phyloP scores from a whole-genome alignment of 176 grass and related monocot species.

The Aegilops speltoides region DNA sequence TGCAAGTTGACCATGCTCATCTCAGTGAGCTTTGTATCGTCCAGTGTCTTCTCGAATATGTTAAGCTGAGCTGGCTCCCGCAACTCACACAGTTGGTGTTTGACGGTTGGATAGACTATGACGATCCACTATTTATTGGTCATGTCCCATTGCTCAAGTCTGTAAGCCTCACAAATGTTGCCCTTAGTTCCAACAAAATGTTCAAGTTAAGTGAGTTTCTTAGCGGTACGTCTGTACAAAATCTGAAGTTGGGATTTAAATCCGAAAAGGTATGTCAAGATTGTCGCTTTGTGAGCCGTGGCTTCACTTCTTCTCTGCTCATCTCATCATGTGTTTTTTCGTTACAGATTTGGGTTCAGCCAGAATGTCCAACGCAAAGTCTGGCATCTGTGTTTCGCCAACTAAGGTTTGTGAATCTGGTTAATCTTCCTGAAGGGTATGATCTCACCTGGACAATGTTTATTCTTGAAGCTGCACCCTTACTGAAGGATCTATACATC shows the following conservation, averaged over 20 bases:
- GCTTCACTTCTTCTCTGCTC: neutral
- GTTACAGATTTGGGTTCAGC: neutral
- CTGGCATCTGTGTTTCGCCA: neutral
- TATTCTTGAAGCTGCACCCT: no score
- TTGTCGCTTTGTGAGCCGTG: neutral
- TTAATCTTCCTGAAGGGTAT: no score
- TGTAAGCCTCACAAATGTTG: neutral
- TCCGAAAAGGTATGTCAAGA: neutral
- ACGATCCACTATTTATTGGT: neutral
- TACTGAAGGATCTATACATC: no score
- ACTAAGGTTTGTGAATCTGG: neutral
- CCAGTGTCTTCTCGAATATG: accelerated
- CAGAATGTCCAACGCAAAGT: neutral
- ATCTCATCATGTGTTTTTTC: neutral
- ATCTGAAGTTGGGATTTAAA: neutral
- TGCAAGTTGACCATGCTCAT: no score
- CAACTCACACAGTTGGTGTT: neutral
- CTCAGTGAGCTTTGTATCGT: no score
- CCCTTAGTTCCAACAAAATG: neutral
- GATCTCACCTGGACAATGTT: no score
- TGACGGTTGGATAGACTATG: neutral
- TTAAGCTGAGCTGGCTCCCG: no score
- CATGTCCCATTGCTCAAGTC: neutral
- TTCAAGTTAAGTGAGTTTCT: neutral
- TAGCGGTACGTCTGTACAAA: neutral